Evolutionary conservation across 2,329 filamentous ascomycete genomes (phyloP), one percentile per base, ranked within the genome.

Genomic region (Aureobasidium sp.): DNA sequence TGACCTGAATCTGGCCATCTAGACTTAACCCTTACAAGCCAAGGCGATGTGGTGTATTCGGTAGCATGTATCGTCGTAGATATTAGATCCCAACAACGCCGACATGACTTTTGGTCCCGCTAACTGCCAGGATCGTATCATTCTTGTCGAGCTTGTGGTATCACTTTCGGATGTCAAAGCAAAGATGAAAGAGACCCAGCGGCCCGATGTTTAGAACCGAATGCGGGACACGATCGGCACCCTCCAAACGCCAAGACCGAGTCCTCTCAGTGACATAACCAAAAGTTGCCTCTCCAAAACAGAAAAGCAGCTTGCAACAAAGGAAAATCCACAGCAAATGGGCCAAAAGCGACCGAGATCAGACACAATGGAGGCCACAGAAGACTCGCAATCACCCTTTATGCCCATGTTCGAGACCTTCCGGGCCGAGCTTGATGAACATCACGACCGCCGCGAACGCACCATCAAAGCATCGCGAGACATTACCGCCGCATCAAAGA

Each of bases 401-500:
- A 73, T 82, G 64, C 73, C 86, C 67, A 91, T 97, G 82, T 99
- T 99, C 73, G 88, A 90, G 74, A 78, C 74, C 8, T 96, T 97
- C 73, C 87, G 92, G 57, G 82, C 88, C 70, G 92, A 97, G 76
- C 81, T 99, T 31, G 94, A 99, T 71, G 86, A 94, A 76, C 93
- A 97, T 73, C 90, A 99, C 74, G 94, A 97, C 75, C 87, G 94
- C 17, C 84, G 91, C 62, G 92, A 97, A 77, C 85, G 88, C 59
- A 86, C 96, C 68, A 89, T 95, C 71, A 99, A 97, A 78, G 88
- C 87, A 2, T 95, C 90, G 9, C 82, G 93, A 65, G 94, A 99
- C 74, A 89, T 99, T 63, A 99, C 94, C 7, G 91, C 91, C 0
- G 80, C 91, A 60, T 96, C 91, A 76, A 99, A 99, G 81, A 99